Conservation (phyloP, 106 monocot species). For the Dioscorea alata region DNA sequence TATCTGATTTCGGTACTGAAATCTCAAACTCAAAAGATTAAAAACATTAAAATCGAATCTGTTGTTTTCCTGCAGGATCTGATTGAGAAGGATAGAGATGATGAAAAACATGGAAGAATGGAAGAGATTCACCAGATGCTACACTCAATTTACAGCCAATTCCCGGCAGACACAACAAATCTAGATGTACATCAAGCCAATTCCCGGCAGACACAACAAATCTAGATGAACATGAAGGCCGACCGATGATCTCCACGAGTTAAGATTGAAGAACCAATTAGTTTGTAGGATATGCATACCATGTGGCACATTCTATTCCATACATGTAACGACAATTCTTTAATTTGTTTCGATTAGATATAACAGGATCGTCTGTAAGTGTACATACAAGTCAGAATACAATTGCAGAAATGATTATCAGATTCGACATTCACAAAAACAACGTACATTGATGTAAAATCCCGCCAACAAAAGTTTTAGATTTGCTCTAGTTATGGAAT, state of each 20-base stretch:
- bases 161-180: not conserved
- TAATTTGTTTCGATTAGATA: not conserved
- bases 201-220: not conserved
- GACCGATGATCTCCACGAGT: not conserved
- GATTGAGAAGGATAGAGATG: constrained; percentile 16
- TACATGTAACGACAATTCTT: not conserved
- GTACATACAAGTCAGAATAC: too few relatives aligned
- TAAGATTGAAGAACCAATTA: not conserved
- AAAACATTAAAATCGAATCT: too few relatives aligned
- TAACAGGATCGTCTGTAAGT: not conserved
- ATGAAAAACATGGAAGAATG: constrained; percentile 10
- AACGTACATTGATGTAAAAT: not conserved
- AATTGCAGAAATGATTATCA: too few relatives aligned
- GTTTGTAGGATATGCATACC: not conserved
- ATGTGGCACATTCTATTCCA: not conserved
- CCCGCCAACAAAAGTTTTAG: not conserved
- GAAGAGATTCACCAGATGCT: constrained; percentile 15
- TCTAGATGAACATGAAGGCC: not conserved
- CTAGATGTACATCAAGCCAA: not conserved
- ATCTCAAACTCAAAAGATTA: too few relatives aligned
- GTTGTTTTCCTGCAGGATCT: constrained; percentile 7
- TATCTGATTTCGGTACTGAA: too few relatives aligned
- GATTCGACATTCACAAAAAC: too few relatives aligned
- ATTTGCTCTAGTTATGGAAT: not conserved
- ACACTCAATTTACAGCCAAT: constrained; percentile 10